Base-by-base conservation (phyloP, 257 asterid species). In the Marsdenia floribunda region DNA sequence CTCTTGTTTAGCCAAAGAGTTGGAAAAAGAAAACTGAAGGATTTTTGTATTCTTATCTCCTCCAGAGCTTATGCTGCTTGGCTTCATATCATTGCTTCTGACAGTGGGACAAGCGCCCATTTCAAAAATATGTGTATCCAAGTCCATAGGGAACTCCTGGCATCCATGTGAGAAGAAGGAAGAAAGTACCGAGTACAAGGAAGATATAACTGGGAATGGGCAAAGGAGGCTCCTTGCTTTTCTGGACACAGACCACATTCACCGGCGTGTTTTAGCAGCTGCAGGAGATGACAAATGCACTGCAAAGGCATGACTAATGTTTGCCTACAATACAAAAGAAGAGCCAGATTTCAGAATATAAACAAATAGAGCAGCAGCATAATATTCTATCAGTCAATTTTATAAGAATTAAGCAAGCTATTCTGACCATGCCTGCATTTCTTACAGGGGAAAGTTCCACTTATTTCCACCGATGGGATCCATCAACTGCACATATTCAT, bases 401-500 rank as follows among this genome's bases (percentile, higher is more conserved):
- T 21, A 35, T 35, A 12, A 60, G 42, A 60, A 26, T 33, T 63
- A 33, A 14, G 3, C 0, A 63, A 11, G 13, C 19, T 52, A 13
- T 33, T 7, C 40, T 52, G 14, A 53, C 33, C 55, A 38, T 50
- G 49, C 24, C 70, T 53, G 71, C 64, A 58, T 47, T 61, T 61
- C 33, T 74, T 80, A 74, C 85, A 90, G 91, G 90, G 92, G n/a
- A 73, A 77, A 79, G 85, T 91, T 19, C 89, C 90, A 60, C 79
- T 88, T 49, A 86, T 91, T 70, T 91, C 96, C 40, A 74, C 90
- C 1, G 85, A 89, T 71, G 93, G 93, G 75, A 88, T 89, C 73
- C 96, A 91, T 79, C 96, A 91, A 82, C 86, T 91, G 64, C 97
- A 89, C 70, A 83, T 88, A 75, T 91, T 89, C 90, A 87, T 91